A percentile compares a stretch with the other conserved stretches of the same genome.
Conservation (phyloP, 2,329 filamentous ascomycete genomes). For the Sphaerulina populicola region DNA sequence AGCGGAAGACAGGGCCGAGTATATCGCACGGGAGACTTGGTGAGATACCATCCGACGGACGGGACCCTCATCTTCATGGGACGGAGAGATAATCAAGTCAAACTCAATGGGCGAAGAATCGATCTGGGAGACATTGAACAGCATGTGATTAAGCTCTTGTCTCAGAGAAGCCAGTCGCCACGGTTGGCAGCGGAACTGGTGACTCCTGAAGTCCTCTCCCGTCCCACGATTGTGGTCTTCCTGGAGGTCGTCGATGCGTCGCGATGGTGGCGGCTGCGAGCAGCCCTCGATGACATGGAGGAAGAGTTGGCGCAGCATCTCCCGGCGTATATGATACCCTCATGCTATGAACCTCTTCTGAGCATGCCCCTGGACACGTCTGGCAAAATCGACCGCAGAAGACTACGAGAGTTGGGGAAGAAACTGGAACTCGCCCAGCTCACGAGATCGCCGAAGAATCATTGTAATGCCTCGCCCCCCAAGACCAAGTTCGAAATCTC, state of each 20-base stretch:
- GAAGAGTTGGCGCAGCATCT: too few species aligned
- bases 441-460: too few species aligned
- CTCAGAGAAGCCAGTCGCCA: not conserved
- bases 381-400: constrained; percentile 58
- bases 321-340: constrained; percentile 2
- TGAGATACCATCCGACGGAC: constrained; percentile 46
- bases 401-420: constrained; percentile 42
- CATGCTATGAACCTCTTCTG: not conserved
- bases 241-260: not conserved
- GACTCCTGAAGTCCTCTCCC: not conserved
- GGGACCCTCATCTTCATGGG: constrained; percentile 46
- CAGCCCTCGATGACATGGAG: too few species aligned
- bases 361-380: constrained; percentile 26
- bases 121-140: constrained; percentile 50
- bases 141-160: constrained; percentile 8
- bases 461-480: too few species aligned
- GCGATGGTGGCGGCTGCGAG: too few species aligned
- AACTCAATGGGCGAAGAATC: constrained; percentile 57
- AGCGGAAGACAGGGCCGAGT: constrained; percentile 1
- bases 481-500: too few species aligned
- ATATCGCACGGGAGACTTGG: constrained; percentile 49
- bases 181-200: constrained; percentile 2
- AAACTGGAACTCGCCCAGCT: constrained; percentile 16
- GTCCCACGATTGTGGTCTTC: constrained; percentile 2
- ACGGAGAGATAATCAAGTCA: constrained; percentile 50